Conservation (phyloP, 306 rosid species). For the Mucuna pruriens region DNA sequence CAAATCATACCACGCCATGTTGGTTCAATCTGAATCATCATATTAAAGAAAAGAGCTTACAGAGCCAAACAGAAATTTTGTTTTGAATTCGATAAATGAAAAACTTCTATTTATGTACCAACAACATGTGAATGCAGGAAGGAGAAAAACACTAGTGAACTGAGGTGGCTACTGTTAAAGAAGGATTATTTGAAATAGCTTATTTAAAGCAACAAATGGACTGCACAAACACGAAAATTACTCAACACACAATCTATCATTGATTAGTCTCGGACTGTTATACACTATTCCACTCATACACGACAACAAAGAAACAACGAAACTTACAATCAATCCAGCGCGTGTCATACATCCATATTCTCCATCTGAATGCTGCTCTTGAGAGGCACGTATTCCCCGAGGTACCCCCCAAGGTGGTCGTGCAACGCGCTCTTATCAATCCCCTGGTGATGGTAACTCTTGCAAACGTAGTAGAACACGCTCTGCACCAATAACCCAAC, state of each 20-base stretch:
- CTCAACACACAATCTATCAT: conserved; percentile 35
- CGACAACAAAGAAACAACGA: conserved; percentile 13
- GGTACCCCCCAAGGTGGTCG: conserved; percentile 97
- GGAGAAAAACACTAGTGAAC: background rate
- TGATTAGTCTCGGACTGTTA: conserved; percentile 7
- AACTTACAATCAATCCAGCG: conserved; percentile 43
- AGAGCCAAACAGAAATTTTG: background rate
- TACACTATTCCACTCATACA: conserved; percentile 41
- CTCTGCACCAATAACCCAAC: conserved; percentile 90
- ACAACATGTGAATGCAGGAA: conserved; percentile 8
- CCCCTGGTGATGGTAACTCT: conserved; percentile 90
- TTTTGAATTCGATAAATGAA: background rate
- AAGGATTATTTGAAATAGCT: background rate
- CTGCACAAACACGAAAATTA: conserved; percentile 12
- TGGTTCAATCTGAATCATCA: background rate
- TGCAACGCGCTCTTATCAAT: conserved; percentile 86
- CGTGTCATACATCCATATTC: conserved; percentile 62
- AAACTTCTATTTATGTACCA: background rate
- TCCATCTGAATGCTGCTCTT: conserved; percentile 98
- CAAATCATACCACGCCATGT: too few species aligned
- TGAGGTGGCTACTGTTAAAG: background rate
- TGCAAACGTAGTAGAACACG: conserved; percentile 93
- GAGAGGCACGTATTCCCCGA: conserved; percentile 96
- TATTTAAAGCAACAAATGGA: background rate
- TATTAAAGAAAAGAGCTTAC: background rate